Percentiles rank a stretch among this genome's conserved stretches.
Evolutionary conservation across 768 basidiomycete genomes (phyloP).

Genomic region (Suillus subaureus): DNA sequence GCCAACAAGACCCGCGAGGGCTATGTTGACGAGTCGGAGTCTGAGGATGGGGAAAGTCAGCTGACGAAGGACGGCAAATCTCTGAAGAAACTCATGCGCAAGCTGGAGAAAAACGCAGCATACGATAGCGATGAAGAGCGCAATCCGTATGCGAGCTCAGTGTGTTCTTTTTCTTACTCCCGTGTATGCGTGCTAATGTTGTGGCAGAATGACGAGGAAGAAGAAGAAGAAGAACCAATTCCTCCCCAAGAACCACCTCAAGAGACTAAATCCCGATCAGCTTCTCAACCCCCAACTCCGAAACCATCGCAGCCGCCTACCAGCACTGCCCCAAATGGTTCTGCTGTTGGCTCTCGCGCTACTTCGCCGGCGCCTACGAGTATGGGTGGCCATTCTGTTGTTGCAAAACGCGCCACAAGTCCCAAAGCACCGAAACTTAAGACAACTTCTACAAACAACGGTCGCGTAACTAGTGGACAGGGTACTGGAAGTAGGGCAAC

Average conservation of each 20-base stretch:
- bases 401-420: constrained; percentile 85
- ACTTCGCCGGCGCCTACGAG: constrained; percentile 54
- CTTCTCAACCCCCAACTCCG: constrained; percentile 39
- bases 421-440: constrained; percentile 71
- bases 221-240: constrained; percentile 63
- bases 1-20: constrained; percentile 77
- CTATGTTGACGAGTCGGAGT: constrained; percentile 74
- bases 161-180: constrained; percentile 35
- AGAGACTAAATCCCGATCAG: constrained; percentile 46
- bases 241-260: constrained; percentile 45
- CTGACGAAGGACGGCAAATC: constrained; percentile 72
- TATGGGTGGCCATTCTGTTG: constrained; percentile 74
- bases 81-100: constrained; percentile 85
- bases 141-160: constrained; percentile 83
- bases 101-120: constrained; percentile 77
- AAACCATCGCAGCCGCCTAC: constrained; percentile 37
- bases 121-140: constrained; percentile 82
- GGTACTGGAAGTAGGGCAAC: constrained; percentile 51
- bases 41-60: constrained; percentile 63
- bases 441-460: constrained; percentile 38
- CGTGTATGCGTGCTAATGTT: constrained; percentile 9
- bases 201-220: constrained; percentile 67
- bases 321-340: constrained; percentile 28
- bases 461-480: constrained; percentile 55
- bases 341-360: constrained; percentile 49